Evolutionary conservation across 1,284 basidiomycete species (phyloP), one percentile per base, ranked within the genome.

Genomic region (Ganoderma lingzhi): DNA sequence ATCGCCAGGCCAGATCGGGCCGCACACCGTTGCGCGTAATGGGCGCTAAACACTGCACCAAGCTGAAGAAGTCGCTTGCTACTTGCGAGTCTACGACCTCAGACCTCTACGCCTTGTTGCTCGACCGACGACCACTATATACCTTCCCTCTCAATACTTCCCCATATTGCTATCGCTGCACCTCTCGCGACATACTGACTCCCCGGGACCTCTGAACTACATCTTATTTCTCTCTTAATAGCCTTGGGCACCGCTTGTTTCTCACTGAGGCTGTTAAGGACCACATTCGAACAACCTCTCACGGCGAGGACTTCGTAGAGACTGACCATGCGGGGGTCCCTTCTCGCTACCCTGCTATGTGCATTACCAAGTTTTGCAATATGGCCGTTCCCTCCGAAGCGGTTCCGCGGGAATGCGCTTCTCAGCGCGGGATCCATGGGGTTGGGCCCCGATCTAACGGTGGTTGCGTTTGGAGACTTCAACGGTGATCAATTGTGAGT

Each of bases 401-500:
- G 95, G 55, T 98, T 96, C 84, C 91, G 88, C n/a, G 89, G 92
- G 65, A 97, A 97, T 76, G 88, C 93, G 0, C 86, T 99, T 60
- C 85, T 98, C 70, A 85, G 90, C 73, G 92, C 96, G 1, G 97
- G 96, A 1, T 82, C 89, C 0, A 85, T 98, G 75, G 97, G 96
- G 0, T 82, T 99, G 23, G 86, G 86, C 48, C 84, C 84, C n/a
- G 86, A 89, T 51, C 90, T 88, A 30, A 87, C 93, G 67, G 87
- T 98, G 37, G 87, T 95, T 62, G 97, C 96, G 1, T 93, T 96
- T 77, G 97, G 96, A 39, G 97, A 99, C 82, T 97, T 96, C 80
- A 92, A 98, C 79, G 96, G 94, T 6, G 96, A 99, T 80, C 96
- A 98, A 78, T 94, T 94, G 95, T 97, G 79, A 80, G 93, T 84